Conservation (phyloP, 345 rosid genomes). For the Fremontodendron californicum region DNA sequence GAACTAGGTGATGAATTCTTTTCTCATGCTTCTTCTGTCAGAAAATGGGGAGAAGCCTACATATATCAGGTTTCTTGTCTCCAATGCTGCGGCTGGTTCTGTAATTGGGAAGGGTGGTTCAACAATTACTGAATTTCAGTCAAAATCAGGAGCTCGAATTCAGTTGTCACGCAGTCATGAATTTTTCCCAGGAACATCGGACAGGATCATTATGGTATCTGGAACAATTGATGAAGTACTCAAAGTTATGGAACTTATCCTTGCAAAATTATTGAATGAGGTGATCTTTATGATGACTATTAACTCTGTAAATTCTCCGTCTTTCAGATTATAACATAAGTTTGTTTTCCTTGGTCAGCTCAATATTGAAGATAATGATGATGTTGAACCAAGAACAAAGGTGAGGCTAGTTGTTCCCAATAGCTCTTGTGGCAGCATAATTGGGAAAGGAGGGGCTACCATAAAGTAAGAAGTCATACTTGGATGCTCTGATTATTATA, state of each 20-base stretch:
- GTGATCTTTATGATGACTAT: conserved; percentile 34
- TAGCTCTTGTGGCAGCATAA: conserved; percentile 94
- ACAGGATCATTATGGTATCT: conserved; percentile 85
- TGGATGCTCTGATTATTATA: conserved; percentile 14
- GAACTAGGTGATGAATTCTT: background rate
- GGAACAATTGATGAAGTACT: conserved; percentile 75
- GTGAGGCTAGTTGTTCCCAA: conserved; percentile 93
- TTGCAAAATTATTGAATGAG: conserved; percentile 82
- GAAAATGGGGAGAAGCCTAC: conserved; percentile 81
- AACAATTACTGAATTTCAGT: conserved; percentile 93
- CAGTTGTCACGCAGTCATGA: conserved; percentile 93
- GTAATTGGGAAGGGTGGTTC: conserved; percentile 99
- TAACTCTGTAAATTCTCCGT: background rate
- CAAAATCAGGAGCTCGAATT: conserved; percentile 90
- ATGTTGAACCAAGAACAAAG: conserved; percentile 76
- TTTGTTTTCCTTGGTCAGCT: conserved; percentile 43
- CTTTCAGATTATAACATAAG: conserved; percentile 6
- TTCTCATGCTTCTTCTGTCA: conserved; percentile 25
- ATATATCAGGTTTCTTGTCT: conserved; percentile 79
- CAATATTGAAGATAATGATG: conserved; percentile 71
- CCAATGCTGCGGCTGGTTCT: conserved; percentile 98
- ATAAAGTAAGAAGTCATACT: conserved; percentile 68
- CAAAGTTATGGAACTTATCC: conserved; percentile 82
- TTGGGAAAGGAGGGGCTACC: conserved; percentile 97
- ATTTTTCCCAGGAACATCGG: conserved; percentile 93